A percentile compares a stretch with the other conserved stretches of the same genome.
phyloP scores from a whole-genome alignment of 1,139 yeast genomes.

The Entelexis sorbosivorans region DNA sequence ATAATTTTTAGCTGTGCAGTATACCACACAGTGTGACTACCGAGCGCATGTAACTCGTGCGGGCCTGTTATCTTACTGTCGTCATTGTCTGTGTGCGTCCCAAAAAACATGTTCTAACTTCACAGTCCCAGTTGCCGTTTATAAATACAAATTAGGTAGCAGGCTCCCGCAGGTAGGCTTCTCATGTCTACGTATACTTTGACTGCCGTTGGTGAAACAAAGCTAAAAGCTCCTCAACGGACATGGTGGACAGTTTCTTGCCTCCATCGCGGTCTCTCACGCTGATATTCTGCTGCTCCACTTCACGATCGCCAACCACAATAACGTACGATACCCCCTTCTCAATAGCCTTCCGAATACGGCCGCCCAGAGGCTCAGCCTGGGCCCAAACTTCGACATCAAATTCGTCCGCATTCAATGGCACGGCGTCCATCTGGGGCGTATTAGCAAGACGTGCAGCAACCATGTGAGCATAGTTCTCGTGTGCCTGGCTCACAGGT shows the following conservation, averaged over 20 bases:
- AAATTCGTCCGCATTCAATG: conserved; percentile 32
- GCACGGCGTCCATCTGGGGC: conserved; percentile 32
- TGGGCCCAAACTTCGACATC: conserved; percentile 67
- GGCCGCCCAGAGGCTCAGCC: conserved; percentile 64
- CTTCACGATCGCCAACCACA: conserved; percentile 80
- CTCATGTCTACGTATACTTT: not conserved
- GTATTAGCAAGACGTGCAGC: conserved; percentile 31
- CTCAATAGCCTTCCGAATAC: conserved; percentile 66
- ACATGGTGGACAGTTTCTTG: conserved; percentile 7
- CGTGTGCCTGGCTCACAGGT: conserved; percentile 60
- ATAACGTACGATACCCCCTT: conserved; percentile 72
- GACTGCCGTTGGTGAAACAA: conserved; percentile 2
- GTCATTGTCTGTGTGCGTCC: no score
- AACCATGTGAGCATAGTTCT: conserved; percentile 43
- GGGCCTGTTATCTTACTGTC: no score
- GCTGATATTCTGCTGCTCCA: conserved; percentile 49
- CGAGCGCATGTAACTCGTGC: no score
- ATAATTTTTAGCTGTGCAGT: no score
- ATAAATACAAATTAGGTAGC: no score
- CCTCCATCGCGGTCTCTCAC: conserved; percentile 49
- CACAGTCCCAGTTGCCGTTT: no score
- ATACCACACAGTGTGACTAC: no score
- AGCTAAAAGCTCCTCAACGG: conserved; percentile 9
- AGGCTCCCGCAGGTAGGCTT: no score
- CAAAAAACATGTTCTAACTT: no score